Conservation (phyloP, 2,329 filamentous ascomycete genomes). For the Fusarium sp. region DNA sequence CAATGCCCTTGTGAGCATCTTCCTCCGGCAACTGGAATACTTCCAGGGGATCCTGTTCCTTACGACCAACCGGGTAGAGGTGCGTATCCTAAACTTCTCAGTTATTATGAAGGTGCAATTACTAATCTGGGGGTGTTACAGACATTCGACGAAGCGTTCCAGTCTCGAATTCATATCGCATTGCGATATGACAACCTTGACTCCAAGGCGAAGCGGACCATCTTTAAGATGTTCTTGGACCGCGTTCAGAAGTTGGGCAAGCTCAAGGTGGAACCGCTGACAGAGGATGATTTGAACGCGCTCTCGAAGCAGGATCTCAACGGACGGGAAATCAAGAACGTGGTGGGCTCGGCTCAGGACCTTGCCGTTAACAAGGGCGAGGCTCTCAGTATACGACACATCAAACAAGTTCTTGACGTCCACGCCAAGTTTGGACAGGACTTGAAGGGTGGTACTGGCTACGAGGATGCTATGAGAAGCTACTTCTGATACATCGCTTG, state of each 20-base stretch:
- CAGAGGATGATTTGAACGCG: conserved; percentile 73
- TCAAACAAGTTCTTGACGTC: conserved; percentile 85
- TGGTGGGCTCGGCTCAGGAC: conserved; percentile 83
- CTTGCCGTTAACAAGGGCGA: conserved; percentile 81
- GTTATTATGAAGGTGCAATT: not conserved
- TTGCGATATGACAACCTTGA: conserved; percentile 83
- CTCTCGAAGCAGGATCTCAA: conserved; percentile 75
- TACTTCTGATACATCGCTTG: conserved; percentile 65
- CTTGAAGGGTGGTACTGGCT: conserved; percentile 82
- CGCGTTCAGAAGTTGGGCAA: conserved; percentile 75
- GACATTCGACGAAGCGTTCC: conserved; percentile 92
- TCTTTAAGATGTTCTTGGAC: conserved; percentile 88
- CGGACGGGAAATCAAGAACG: conserved; percentile 85
- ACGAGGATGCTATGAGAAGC: conserved; percentile 85
- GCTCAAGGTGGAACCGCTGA: conserved; percentile 69
- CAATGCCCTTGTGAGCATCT: conserved; percentile 88
- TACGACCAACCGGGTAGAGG: conserved; percentile 86
- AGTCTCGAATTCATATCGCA: conserved; percentile 87
- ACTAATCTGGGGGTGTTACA: conserved; percentile 46
- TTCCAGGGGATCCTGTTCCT: conserved; percentile 92
- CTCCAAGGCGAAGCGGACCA: conserved; percentile 76
- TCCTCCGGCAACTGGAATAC: conserved; percentile 87
- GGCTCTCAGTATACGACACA: conserved; percentile 80
- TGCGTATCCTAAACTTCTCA: conserved; percentile 43
- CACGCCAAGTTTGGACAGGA: conserved; percentile 86